These are phyloP conservation scores for Thelonectria rubi DNA, from an alignment of 2,329 filamentous ascomycete genomes.

Conservation along the genomic window DNA sequence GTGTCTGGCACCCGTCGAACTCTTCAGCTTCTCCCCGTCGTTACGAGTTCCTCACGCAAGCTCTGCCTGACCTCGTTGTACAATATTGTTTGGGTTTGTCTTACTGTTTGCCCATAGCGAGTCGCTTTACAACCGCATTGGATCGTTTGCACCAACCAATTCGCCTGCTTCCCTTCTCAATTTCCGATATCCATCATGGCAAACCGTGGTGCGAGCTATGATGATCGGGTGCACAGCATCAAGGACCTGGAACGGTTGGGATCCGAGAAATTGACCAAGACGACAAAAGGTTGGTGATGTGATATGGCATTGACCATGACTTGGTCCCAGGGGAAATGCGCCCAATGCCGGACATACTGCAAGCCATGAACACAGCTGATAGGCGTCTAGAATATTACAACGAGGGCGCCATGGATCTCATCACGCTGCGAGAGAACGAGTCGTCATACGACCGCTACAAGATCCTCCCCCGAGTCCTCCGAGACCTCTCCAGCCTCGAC, in stretches of 20 bases:
- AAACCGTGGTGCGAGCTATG: slow-evolving; percentile 20
- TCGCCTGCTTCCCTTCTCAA: neutral
- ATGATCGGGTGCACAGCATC: slow-evolving; percentile 15
- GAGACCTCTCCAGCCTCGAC: slow-evolving; percentile 24
- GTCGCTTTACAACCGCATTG: neutral
- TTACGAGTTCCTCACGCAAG: neutral
- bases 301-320: neutral
- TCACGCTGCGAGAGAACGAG: slow-evolving; percentile 23
- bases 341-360: neutral
- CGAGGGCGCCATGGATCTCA: slow-evolving; percentile 19
- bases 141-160: neutral
- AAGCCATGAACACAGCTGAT: neutral
- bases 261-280: slow-evolving; percentile 10
- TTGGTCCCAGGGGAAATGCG: neutral
- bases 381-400: slow-evolving; percentile 9
- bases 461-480: slow-evolving; percentile 26
- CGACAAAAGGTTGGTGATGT: slow-evolving; percentile 9
- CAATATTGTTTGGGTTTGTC: neutral
- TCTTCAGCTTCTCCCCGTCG: neutral
- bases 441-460: slow-evolving; percentile 27
- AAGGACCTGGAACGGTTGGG: slow-evolving; percentile 24
- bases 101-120: neutral
- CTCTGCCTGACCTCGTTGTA: neutral
- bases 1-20: neutral
- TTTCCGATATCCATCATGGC: slow-evolving; percentile 8